phyloP scores from a whole-genome alignment of 2,329 filamentous ascomycete species.

The Leptographium procerum region DNA sequence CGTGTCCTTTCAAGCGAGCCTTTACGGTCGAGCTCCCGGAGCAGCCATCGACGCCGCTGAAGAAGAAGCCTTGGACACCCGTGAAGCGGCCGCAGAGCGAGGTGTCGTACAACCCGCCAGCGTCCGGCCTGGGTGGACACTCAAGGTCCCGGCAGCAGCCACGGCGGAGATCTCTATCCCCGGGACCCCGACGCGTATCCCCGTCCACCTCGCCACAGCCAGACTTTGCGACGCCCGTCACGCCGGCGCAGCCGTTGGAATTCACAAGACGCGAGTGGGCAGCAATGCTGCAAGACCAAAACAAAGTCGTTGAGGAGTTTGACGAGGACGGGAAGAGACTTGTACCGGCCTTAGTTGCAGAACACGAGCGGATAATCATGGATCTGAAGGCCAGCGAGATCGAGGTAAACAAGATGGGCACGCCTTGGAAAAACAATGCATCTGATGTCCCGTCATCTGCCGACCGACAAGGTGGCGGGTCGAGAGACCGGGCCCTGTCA shows the following conservation, averaged over 20 bases:
- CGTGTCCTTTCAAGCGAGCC: conserved; percentile 70
- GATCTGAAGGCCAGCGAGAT: conserved; percentile 12
- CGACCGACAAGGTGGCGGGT: not conserved
- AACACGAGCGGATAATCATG: conserved; percentile 14
- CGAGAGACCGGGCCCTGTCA: conserved; percentile 11
- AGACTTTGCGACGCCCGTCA: not conserved
- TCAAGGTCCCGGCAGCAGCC: not conserved
- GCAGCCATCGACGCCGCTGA: conserved; percentile 50
- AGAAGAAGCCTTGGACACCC: conserved; percentile 59
- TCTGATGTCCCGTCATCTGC: not conserved
- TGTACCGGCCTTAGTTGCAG: conserved; percentile 12
- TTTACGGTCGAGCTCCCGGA: conserved; percentile 68
- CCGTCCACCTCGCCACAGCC: not conserved
- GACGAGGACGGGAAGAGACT: conserved; percentile 10
- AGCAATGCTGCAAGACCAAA: conserved; percentile 9
- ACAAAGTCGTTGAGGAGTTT: conserved; percentile 5
- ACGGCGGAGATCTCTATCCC: not conserved
- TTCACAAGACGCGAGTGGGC: conserved; percentile 11
- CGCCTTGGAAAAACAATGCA: conserved; percentile 9
- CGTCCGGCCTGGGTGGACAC: not conserved
- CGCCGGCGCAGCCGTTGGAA: not conserved
- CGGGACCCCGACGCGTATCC: not conserved
- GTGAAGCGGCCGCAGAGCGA: conserved; percentile 20
- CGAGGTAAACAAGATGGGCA: conserved; percentile 11
- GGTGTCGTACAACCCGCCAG: conserved; percentile 15